These are phyloP conservation scores for Nicotiana benthamiana DNA, from an alignment of 257 asterid species.

Conservation along the genomic window DNA sequence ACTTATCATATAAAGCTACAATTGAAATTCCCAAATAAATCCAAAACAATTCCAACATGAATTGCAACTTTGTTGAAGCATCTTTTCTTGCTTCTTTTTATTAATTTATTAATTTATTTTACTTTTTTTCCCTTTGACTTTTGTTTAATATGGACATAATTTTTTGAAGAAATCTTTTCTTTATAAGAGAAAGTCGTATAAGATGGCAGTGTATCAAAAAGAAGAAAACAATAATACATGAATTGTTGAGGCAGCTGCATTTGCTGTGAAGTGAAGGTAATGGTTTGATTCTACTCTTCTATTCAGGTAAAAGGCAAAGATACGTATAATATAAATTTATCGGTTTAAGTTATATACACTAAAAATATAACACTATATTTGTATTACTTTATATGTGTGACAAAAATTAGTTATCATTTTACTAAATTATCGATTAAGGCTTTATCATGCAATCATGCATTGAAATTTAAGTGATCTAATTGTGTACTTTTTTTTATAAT, in stretches of 20 bases:
- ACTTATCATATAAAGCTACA: conserved; percentile 54
- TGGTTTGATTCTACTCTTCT: background rate
- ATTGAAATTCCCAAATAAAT: conserved; percentile 44
- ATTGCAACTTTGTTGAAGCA: background rate
- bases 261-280: background rate
- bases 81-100: background rate
- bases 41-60: conserved; percentile 37
- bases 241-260: background rate
- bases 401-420: too few species aligned
- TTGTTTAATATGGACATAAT: background rate
- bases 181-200: background rate
- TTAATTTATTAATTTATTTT: background rate
- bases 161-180: background rate
- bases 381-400: too few species aligned
- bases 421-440: too few species aligned
- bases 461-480: too few species aligned
- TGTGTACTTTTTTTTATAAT: too few species aligned
- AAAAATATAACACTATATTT: too few species aligned
- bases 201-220: background rate
- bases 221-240: background rate
- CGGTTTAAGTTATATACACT: too few species aligned
- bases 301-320: too few species aligned
- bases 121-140: background rate
- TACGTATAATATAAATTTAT: too few species aligned
- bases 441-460: too few species aligned